Evolutionary conservation across 768 basidiomycete genomes (phyloP), one percentile per base, ranked within the genome.

Genomic region (Leccinum subgranulosum): DNA sequence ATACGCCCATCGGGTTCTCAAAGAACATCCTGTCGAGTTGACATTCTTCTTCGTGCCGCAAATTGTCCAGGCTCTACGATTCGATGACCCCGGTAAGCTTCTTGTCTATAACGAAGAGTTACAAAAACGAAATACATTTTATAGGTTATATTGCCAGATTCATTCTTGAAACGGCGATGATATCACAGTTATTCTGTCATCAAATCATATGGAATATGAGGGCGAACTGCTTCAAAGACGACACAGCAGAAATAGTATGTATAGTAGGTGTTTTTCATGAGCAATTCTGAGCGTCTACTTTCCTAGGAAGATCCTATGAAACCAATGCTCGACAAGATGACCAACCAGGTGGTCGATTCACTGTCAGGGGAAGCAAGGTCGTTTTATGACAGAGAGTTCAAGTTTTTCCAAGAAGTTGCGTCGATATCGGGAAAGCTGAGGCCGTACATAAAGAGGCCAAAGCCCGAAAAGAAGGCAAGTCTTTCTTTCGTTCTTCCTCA

Each of bases 191-290:
- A 23, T 99, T 99, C 77, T 99, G 97, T 69, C 97, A 99, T 69
- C 97, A 99, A 76, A 98, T 98, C 61, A 92, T 99, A 60, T 99
- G 97, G 97, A 99, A 98, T 71, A 98, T 98, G 97, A 96, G 96
- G 67, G 97, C 97, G 5, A 99, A 99, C 67, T 94, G 91, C 60
- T 97, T 86, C 72, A 92, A 90, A 65, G 96, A 94, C 65, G 97
- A 98, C 66, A 77, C 80, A 7, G 92, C 85, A 14, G 94, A 95
- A 71, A 79, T 90, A 57, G 93, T 91, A 65, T 51, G 84, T 77
- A 53, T 33, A 11, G 2, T 15, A 27, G 53, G 6, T 15, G 3
- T 58, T n/a, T 19, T 33, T 23, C 17, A n/a, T n/a, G n/a, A 47
- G 6, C 19, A 53, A 29, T 31, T 28, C 36, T 57, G 36, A 66